phyloP scores from a whole-genome alignment of 2,329 filamentous ascomycete species.

The Amphichorda felina region DNA sequence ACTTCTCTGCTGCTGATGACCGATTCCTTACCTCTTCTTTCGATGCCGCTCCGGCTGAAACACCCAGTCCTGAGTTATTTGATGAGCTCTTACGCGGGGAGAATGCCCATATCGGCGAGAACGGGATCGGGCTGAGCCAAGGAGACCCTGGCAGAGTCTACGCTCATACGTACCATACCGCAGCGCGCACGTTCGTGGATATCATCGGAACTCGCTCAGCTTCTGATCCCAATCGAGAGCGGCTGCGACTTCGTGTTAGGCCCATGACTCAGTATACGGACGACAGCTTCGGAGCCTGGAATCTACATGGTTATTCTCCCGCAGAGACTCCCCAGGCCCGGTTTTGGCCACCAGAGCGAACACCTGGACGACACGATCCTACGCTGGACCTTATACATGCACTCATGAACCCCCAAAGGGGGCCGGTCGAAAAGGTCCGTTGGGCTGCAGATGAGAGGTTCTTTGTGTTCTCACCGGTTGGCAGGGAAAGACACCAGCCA shows the following conservation, averaged over 20 bases:
- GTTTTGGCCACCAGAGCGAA: constrained; percentile 3
- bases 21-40: too few species aligned
- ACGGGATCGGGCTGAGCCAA: not conserved
- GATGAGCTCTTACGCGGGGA: not conserved
- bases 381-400: not conserved
- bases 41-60: too few species aligned
- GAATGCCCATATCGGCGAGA: not conserved
- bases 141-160: not conserved
- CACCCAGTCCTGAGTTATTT: too few species aligned
- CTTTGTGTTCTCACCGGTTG: constrained; percentile 1
- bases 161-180: not conserved
- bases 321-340: not conserved
- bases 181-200: not conserved
- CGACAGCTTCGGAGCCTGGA: not conserved
- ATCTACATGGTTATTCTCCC: not conserved
- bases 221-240: not conserved
- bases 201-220: not conserved
- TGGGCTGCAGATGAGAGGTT: constrained; percentile 3
- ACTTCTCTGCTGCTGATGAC: not conserved
- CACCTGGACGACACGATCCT: not conserved
- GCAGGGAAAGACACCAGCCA: not conserved
- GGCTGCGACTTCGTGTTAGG: not conserved
- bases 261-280: not conserved
- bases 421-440: not conserved
- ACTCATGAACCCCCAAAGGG: not conserved